Base-by-base conservation (phyloP, 257 asterid species). In the Penstemon barbatus region DNA sequence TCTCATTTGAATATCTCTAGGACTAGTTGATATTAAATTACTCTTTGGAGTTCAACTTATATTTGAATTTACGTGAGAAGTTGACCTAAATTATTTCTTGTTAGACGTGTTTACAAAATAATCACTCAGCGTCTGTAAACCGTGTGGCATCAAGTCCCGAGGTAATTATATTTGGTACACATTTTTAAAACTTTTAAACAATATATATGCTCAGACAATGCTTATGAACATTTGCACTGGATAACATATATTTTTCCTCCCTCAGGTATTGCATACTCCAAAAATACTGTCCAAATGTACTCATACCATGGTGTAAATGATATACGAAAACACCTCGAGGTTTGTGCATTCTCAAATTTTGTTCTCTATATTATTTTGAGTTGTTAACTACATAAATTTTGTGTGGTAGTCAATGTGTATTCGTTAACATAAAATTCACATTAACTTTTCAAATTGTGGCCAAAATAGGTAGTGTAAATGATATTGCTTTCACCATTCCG, bases 91-190 rank as follows among this genome's bases (percentile, higher is more conserved):
- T n/a, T 18, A 11, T 19, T 48, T 56, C 63, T 46, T 74, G 60
- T 44, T 63, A 86, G 91, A 72, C 81, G 55, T 79, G 89, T 75
- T 69, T 86, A 73, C 64, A 80, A 6, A 74, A 49, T 59, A 89
- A 83, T 55, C 83, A 83, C 65, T 54, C 91, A 40, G 89, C 87
- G 36, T 73, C 87, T 51, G 66, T 81, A 63, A 86, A 81, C 59
- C 91, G 91, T 49, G 84, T 86, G 49, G 66, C 69, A 65, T 86
- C 89, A 89, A 83, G 89, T 67, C 91, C 89, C 25, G 89, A 86
- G 37, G 91, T 89, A 39, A 63, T 81, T 46, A 58, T 81, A 12
- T 80, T 84, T 66, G 91, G 91, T 86, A 86, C 45, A 80, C 49
- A 4, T 39, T 74, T 42, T 15, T 13, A 61, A 44, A 51, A 52